phyloP scores from a whole-genome alignment of 208 protist species.

The Crithidia expoeki region DNA sequence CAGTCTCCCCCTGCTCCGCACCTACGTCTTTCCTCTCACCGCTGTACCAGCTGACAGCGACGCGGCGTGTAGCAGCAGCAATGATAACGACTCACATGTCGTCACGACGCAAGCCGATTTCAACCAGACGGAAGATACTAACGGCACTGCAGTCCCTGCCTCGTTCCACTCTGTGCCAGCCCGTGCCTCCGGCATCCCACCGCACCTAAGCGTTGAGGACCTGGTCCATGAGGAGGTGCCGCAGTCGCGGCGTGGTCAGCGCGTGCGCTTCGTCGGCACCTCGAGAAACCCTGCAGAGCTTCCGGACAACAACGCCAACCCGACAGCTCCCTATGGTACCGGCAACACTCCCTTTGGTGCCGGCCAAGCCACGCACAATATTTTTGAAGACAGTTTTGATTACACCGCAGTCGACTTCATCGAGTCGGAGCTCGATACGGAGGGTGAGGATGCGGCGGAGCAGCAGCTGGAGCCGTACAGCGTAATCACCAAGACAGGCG shows the following conservation, averaged over 20 bases:
- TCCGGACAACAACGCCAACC: background rate
- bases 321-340: background rate
- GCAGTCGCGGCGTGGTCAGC: conserved; percentile 4
- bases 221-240: background rate
- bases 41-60: background rate
- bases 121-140: background rate
- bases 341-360: background rate
- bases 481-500: conserved; percentile 22
- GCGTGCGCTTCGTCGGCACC: conserved; percentile 12
- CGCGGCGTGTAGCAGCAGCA: background rate
- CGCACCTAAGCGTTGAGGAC: conserved; percentile 7
- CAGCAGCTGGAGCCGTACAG: conserved; percentile 29
- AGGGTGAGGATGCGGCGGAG: background rate
- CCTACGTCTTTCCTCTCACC: conserved; percentile 16
- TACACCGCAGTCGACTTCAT: background rate
- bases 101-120: background rate
- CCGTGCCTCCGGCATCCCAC: background rate
- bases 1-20: background rate
- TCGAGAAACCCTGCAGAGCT: background rate
- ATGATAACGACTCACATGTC: background rate
- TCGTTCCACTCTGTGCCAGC: background rate
- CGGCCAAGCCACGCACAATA: background rate
- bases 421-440: background rate
- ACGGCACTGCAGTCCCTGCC: too few relatives aligned
- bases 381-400: background rate